A percentile compares a stretch with the other conserved stretches of the same genome.
Evolutionary conservation across 257 asterid genomes (phyloP).

Genomic region (Ehretia macrophylla): DNA sequence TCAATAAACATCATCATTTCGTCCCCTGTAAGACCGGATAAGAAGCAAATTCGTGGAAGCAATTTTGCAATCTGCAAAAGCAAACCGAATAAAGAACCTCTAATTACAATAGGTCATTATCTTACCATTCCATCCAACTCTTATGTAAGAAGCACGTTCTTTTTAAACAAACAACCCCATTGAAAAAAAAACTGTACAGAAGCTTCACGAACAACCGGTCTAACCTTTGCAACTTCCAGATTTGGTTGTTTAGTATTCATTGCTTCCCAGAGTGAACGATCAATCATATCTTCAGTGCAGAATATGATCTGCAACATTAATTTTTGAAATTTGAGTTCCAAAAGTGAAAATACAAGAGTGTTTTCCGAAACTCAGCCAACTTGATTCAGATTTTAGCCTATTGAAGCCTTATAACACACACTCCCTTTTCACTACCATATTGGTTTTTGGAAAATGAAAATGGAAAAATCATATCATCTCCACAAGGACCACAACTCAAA

Average conservation of each 20-base stretch:
- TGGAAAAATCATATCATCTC: too few species aligned
- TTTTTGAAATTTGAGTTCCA: not conserved
- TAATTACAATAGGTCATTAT: too few species aligned
- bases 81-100: too few species aligned
- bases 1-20: conserved; percentile 99
- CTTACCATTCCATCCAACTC: too few species aligned
- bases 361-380: too few species aligned
- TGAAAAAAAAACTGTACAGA: too few species aligned
- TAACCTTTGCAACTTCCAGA: conserved; percentile 58
- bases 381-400: not conserved
- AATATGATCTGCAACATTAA: conserved; percentile 55
- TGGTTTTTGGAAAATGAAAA: too few species aligned
- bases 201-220: not conserved
- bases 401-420: not conserved
- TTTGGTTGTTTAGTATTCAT: conserved; percentile 66
- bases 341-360: not conserved
- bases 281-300: conserved; percentile 86
- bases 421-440: not conserved
- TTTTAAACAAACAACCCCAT: too few species aligned
- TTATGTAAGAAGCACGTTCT: too few species aligned
- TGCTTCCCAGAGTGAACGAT: conserved; percentile 82
- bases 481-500: too few species aligned
- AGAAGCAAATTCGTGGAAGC: conserved; percentile 81
- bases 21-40: conserved; percentile 94
- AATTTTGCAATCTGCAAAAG: conserved; percentile 64